Percentiles rank a stretch among this genome's conserved stretches.
Evolutionary conservation across 495 filamentous ascomycete genomes (phyloP).

Genomic region (Viridothelium virens): DNA sequence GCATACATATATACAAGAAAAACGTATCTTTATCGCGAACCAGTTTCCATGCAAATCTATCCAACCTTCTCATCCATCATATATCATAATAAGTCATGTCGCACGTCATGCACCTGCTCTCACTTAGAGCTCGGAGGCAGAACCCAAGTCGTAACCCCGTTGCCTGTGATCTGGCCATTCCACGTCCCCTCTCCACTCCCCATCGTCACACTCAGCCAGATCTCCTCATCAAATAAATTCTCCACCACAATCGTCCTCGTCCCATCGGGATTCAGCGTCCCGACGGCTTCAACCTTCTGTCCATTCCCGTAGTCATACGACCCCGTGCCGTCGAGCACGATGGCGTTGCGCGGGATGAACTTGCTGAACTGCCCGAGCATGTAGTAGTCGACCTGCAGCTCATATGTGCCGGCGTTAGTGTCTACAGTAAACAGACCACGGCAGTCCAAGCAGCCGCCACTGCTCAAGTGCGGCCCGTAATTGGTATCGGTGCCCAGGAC

Average conservation of each 20-base stretch:
- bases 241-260: slow-evolving; percentile 46
- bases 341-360: slow-evolving; percentile 47
- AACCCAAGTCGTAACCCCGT: slow-evolving; percentile 49
- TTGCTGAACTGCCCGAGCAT: slow-evolving; percentile 52
- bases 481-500: slow-evolving; percentile 45
- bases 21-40: too few relatives aligned
- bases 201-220: slow-evolving; percentile 41
- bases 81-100: too few relatives aligned
- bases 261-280: slow-evolving; percentile 46
- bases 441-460: slow-evolving; percentile 44
- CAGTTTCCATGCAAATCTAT: too few relatives aligned
- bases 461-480: slow-evolving; percentile 46
- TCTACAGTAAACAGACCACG: slow-evolving; percentile 45
- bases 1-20: too few relatives aligned
- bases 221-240: slow-evolving; percentile 45
- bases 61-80: too few relatives aligned
- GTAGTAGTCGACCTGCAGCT: slow-evolving; percentile 46
- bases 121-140: slow-evolving; percentile 29
- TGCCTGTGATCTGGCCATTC: slow-evolving; percentile 42
- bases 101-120: not conserved
- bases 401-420: slow-evolving; percentile 36
- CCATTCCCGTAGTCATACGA: slow-evolving; percentile 42
- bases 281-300: slow-evolving; percentile 42
- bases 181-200: slow-evolving; percentile 41
- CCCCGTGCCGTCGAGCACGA: slow-evolving; percentile 40